Percentiles rank a stretch among this genome's conserved stretches.
Conservation (phyloP, 805 yeast species). For the Metschnikowia amazonensis region DNA sequence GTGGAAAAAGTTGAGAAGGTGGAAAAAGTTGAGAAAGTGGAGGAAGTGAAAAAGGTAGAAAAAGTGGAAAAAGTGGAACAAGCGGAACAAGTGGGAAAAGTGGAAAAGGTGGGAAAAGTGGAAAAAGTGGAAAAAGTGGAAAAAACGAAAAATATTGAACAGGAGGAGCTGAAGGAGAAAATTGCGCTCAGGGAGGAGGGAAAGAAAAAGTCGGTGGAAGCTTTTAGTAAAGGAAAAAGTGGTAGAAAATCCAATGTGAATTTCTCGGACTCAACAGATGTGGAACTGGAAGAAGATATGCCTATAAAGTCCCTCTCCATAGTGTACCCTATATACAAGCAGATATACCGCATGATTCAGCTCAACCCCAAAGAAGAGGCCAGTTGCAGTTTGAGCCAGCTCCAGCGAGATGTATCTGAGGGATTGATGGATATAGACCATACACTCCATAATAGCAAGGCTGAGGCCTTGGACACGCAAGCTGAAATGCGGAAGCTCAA, state of each 20-base stretch:
- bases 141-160: not conserved
- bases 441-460: not conserved
- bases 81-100: not conserved
- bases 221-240: not conserved
- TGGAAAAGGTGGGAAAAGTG: not conserved
- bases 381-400: not conserved
- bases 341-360: conserved; percentile 5
- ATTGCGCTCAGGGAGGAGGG: not conserved
- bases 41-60: too few relatives aligned
- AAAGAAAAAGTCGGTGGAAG: not conserved
- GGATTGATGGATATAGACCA: conserved; percentile 10
- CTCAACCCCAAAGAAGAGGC: conserved; percentile 2
- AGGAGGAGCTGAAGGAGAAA: not conserved
- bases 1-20: not conserved
- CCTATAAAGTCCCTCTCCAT: not conserved
- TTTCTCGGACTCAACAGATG: conserved; percentile 14
- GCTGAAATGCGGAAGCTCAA: not conserved
- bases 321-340: conserved; percentile 8
- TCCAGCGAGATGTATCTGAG: conserved; percentile 7
- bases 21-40: too few relatives aligned
- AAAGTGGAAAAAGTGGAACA: too few relatives aligned
- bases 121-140: too few relatives aligned
- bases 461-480: conserved; percentile 1
- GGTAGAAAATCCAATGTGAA: conserved; percentile 4
- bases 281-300: conserved; percentile 10